A percentile compares a stretch with the other conserved stretches of the same genome.
These are phyloP conservation scores for Sclerospora graminicola DNA, from an alignment of 352 stramenopile genomes.

Conservation along the genomic window DNA sequence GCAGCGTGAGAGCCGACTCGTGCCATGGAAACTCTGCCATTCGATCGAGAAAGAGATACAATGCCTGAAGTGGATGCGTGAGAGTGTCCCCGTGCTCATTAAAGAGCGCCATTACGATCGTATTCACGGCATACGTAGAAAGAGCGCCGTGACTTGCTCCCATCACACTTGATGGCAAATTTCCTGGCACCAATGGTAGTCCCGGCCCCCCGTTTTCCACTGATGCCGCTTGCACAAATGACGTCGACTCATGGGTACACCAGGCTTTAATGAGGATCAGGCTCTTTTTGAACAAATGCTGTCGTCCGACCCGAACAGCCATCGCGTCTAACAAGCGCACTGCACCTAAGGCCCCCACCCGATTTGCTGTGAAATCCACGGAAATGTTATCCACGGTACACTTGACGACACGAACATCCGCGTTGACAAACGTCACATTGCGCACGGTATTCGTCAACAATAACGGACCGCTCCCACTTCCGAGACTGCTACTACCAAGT, in stretches of 20 bases:
- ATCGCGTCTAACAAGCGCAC: conserved; percentile 81
- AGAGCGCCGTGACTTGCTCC: conserved; percentile 68
- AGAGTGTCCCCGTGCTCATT: conserved; percentile 70
- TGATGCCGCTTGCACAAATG: conserved; percentile 34
- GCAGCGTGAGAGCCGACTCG: conserved; percentile 66
- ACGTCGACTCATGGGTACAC: conserved; percentile 78
- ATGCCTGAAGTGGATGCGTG: conserved; percentile 66
- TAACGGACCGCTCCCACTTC: conserved; percentile 5
- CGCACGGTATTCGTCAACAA: conserved; percentile 54
- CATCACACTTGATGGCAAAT: conserved; percentile 44
- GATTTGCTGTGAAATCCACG: conserved; percentile 84
- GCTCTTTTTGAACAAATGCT: conserved; percentile 84
- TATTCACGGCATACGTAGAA: conserved; percentile 83
- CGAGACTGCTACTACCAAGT: conserved; percentile 1
- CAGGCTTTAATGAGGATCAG: conserved; percentile 86
- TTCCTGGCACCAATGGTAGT: conserved; percentile 6
- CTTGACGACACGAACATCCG: conserved; percentile 82
- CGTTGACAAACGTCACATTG: conserved; percentile 88
- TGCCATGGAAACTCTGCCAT: conserved; percentile 84
- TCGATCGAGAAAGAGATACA: conserved; percentile 80
- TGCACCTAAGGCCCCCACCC: conserved; percentile 65
- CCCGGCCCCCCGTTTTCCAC: conserved; percentile 9
- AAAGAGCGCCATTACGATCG: conserved; percentile 84
- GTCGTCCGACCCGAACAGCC: conserved; percentile 57
- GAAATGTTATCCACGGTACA: conserved; percentile 87